Percentiles rank a stretch among this genome's conserved stretches.
Conservation (phyloP, 257 asterid species). For the Eucommia ulmoides region DNA sequence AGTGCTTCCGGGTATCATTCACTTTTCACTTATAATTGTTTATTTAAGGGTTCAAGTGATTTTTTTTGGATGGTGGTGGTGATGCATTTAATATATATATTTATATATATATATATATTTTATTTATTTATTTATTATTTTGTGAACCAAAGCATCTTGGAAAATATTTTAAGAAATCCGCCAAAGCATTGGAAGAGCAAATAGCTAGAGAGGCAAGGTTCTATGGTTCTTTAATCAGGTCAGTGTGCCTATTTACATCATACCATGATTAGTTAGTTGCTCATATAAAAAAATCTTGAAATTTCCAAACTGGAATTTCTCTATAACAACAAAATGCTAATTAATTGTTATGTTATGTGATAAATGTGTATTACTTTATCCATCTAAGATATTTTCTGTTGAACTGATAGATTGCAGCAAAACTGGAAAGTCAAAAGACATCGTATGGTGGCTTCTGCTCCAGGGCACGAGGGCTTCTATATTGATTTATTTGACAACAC, state of each 20-base stretch:
- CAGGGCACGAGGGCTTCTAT: slow-evolving; percentile 94
- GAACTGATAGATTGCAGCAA: slow-evolving; percentile 71
- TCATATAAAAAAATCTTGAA: too few relatives aligned
- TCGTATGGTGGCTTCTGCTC: slow-evolving; percentile 81
- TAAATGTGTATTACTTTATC: neutral
- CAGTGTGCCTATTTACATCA: slow-evolving; percentile 7
- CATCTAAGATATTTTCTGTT: slow-evolving; percentile 9
- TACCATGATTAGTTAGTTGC: too few relatives aligned
- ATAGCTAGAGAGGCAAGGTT: slow-evolving; percentile 88
- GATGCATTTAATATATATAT: neutral
- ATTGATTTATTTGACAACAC: slow-evolving; percentile 85
- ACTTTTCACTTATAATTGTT: neutral
- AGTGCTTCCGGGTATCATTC: slow-evolving; percentile 70
- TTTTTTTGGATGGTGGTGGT: neutral
- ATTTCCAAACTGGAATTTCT: too few relatives aligned
- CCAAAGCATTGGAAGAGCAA: slow-evolving; percentile 78
- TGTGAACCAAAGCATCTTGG: slow-evolving; percentile 59
- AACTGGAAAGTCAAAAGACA: slow-evolving; percentile 94
- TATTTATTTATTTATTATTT: neutral
- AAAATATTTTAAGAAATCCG: slow-evolving; percentile 89
- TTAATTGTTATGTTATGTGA: neutral
- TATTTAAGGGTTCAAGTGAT: neutral
- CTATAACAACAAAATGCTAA: too few relatives aligned
- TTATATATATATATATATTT: neutral
- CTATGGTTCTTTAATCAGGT: slow-evolving; percentile 98